Percentiles rank a stretch among this genome's conserved stretches.
phyloP scores from a whole-genome alignment of 179 eudicot species.

The Silene coronaria region DNA sequence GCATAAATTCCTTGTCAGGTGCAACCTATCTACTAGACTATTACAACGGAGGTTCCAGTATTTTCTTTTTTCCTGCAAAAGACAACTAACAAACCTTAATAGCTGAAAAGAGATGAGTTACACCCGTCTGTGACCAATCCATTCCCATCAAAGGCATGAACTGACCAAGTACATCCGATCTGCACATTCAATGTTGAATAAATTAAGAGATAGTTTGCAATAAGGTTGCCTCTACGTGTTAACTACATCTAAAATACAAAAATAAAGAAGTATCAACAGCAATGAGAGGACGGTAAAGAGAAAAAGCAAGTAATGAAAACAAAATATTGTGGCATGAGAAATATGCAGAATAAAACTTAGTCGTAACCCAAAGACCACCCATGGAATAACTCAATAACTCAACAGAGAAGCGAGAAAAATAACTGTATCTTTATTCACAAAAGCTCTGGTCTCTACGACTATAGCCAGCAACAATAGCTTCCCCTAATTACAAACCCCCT shows the following conservation, averaged over 20 bases:
- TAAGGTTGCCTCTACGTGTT: neutral
- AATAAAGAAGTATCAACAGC: neutral
- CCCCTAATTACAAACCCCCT: neutral
- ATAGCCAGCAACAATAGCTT: neutral
- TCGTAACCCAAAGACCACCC: neutral
- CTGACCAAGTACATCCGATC: slow-evolving; percentile 98
- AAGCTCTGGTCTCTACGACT: neutral
- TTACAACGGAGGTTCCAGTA: slow-evolving; percentile 1
- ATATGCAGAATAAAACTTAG: neutral
- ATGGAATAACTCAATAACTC: neutral
- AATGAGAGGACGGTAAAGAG: neutral
- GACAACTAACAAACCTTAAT: slow-evolving; percentile 60
- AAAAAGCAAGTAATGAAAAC: neutral
- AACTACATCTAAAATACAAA: neutral
- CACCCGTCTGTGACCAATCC: slow-evolving; percentile 98
- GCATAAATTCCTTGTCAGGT: neutral
- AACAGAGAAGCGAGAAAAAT: neutral
- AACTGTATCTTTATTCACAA: neutral
- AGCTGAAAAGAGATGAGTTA: slow-evolving; percentile 88
- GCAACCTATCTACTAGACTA: neutral
- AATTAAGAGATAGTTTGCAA: slow-evolving; percentile 13
- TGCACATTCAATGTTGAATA: slow-evolving; percentile 26
- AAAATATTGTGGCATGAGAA: neutral
- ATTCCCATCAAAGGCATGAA: slow-evolving; percentile 95
- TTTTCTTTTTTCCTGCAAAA: neutral